Evolutionary conservation across 2,329 filamentous ascomycete species (phyloP), one percentile per base, ranked within the genome.

Genomic region (Botryotinia calthae): DNA sequence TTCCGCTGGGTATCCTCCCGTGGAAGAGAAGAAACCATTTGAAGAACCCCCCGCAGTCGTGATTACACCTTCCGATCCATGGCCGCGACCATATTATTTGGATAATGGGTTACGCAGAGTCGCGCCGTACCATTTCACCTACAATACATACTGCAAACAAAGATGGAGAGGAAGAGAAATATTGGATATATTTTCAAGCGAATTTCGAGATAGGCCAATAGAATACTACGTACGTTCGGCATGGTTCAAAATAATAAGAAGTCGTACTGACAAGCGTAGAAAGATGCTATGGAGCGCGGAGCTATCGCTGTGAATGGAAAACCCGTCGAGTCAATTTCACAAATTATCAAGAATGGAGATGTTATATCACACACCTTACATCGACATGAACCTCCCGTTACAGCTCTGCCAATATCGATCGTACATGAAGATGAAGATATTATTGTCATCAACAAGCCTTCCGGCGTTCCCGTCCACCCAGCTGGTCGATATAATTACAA

Each of bases 401-500:
- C 93, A 2, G 90, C 90, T 25, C 88, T 93, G 59, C 89, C 93
- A 0, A 91, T 99, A 67, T 89, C 88, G 25, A 87, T 98, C 63
- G 90, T 99, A 56, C 92, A 97, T 82, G 96, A 99, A 82, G 94
- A 97, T 78, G 89, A 97, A 63, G 92, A 95, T 77, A 91, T 99
- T 85, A 92, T 99, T 73, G 95, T 98, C 75, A 97, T 99, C 81
- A 94, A 98, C 84, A 99, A 99, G 82, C 96, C 96, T 0, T 92
- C 95, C 0, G 96, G 96, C 10, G 91, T 99, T 58, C 96, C 96
- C 0, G 96, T 99, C 0, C 96, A 99, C 82, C 93, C 96, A 9
- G 95, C 96, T 0, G 96, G 96, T 9, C 90, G 96, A 66, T 99
- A 99, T 85, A 94, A 95, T 82, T 97, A 92, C 86, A 99, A 99